These are phyloP conservation scores for Tricholoma sp. DNA, from an alignment of 768 basidiomycete genomes.

Conservation along the genomic window DNA sequence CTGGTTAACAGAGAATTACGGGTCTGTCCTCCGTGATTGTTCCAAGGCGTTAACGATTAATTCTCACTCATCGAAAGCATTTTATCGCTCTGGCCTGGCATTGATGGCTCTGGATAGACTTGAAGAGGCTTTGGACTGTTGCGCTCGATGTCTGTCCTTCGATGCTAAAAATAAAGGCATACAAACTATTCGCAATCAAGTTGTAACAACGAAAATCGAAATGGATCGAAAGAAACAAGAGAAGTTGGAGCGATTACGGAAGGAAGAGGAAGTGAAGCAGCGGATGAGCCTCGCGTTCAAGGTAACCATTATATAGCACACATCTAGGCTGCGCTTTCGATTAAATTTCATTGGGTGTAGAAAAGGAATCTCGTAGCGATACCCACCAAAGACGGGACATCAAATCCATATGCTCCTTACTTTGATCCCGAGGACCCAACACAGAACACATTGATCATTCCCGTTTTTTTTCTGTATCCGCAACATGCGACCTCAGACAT, in stretches of 20 bases:
- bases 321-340: neutral
- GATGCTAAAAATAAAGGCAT: constrained; percentile 56
- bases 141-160: constrained; percentile 58
- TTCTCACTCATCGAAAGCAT: constrained; percentile 69
- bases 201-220: constrained; percentile 39
- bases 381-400: constrained; percentile 45
- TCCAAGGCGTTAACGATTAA: constrained; percentile 65
- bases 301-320: constrained; percentile 32
- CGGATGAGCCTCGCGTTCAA: constrained; percentile 55
- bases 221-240: constrained; percentile 49
- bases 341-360: constrained; percentile 32
- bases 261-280: constrained; percentile 46
- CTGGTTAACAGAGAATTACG: constrained; percentile 73
- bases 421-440: constrained; percentile 64
- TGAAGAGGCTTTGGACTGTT: constrained; percentile 82
- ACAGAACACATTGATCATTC: constrained; percentile 62
- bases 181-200: constrained; percentile 41
- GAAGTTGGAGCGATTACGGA: constrained; percentile 42
- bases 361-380: constrained; percentile 65
- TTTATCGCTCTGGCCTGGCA: constrained; percentile 79
- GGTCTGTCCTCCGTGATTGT: constrained; percentile 81
- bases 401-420: constrained; percentile 56
- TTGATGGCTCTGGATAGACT: constrained; percentile 67
- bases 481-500: constrained; percentile 86
- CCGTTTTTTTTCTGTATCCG: constrained; percentile 92